These are phyloP conservation scores for Cryoendolithus antarcticus DNA, from an alignment of 2,329 filamentous ascomycete species.

Conservation along the genomic window DNA sequence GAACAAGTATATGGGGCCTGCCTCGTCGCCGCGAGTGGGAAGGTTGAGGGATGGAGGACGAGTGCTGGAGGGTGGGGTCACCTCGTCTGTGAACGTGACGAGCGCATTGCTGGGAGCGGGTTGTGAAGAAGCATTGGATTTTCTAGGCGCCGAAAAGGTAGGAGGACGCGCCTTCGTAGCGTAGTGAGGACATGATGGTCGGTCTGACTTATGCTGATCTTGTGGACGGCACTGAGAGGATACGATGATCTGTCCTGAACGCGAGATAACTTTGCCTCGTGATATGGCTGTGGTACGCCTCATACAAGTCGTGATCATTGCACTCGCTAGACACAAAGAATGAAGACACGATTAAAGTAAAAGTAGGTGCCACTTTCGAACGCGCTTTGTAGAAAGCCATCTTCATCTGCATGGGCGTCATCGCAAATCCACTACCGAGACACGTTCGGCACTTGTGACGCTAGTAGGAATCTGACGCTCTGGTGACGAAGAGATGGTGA, in stretches of 20 bases:
- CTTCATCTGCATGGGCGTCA: too few species aligned
- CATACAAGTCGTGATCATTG: not conserved
- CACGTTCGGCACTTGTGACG: too few species aligned
- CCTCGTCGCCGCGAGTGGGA: conserved; percentile 41
- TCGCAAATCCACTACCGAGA: too few species aligned
- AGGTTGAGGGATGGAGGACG: conserved; percentile 57
- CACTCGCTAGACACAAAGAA: not conserved
- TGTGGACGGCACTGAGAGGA: too few species aligned
- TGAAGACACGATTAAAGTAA: not conserved
- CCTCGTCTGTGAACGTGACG: conserved; percentile 16
- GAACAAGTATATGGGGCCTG: conserved; percentile 43
- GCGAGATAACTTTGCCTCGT: not conserved
- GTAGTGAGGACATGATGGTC: too few species aligned
- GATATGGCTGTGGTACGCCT: not conserved
- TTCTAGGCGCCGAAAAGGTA: too few species aligned
- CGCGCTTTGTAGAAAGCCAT: too few species aligned
- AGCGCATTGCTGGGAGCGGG: conserved; percentile 6
- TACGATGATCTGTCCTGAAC: not conserved
- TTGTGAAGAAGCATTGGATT: conserved; percentile 4
- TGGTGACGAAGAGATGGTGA: too few species aligned
- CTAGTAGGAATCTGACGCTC: too few species aligned
- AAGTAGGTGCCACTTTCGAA: too few species aligned
- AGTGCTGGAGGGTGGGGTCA: conserved; percentile 64
- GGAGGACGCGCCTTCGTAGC: too few species aligned
- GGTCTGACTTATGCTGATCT: too few species aligned